These are phyloP conservation scores for Phlegmacium glaucopus DNA, from an alignment of 768 basidiomycete species.

Conservation along the genomic window DNA sequence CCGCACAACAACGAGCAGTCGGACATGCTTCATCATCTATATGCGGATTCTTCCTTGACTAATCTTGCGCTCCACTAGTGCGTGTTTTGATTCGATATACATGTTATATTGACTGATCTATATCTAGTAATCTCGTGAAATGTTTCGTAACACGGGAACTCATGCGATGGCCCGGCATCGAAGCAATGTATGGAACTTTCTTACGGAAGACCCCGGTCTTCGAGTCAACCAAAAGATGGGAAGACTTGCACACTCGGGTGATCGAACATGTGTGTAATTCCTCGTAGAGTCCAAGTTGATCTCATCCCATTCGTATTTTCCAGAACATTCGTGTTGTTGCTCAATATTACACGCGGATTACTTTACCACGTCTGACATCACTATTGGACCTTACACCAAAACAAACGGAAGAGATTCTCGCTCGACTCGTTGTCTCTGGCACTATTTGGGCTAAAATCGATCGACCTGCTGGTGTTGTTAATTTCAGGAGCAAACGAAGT, in stretches of 20 bases:
- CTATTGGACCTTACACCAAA: constrained; percentile 82
- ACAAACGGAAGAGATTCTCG: constrained; percentile 86
- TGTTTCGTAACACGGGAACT: constrained; percentile 91
- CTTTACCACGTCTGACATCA: constrained; percentile 73
- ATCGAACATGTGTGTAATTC: constrained; percentile 83
- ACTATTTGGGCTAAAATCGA: constrained; percentile 94
- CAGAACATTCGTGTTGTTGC: constrained; percentile 96
- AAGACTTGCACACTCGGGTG: constrained; percentile 91
- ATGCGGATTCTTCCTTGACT: constrained; percentile 68
- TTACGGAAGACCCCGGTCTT: constrained; percentile 83
- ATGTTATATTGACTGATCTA: constrained; percentile 11
- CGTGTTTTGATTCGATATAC: constrained; percentile 14
- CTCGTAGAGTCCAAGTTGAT: no score
- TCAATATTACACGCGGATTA: constrained; percentile 93
- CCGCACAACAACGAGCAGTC: constrained; percentile 97
- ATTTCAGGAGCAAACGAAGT: constrained; percentile 77
- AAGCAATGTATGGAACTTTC: constrained; percentile 81
- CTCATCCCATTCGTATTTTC: constrained; percentile 3
- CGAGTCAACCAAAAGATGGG: constrained; percentile 76
- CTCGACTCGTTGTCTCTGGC: constrained; percentile 86
- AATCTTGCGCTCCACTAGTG: constrained; percentile 88
- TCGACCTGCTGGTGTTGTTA: constrained; percentile 85
- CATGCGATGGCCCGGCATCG: constrained; percentile 97
- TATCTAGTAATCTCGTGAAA: constrained; percentile 84
- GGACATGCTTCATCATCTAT: constrained; percentile 91